Base-by-base conservation (phyloP, 495 filamentous ascomycete genomes). In the Achaetomiella virescens region DNA sequence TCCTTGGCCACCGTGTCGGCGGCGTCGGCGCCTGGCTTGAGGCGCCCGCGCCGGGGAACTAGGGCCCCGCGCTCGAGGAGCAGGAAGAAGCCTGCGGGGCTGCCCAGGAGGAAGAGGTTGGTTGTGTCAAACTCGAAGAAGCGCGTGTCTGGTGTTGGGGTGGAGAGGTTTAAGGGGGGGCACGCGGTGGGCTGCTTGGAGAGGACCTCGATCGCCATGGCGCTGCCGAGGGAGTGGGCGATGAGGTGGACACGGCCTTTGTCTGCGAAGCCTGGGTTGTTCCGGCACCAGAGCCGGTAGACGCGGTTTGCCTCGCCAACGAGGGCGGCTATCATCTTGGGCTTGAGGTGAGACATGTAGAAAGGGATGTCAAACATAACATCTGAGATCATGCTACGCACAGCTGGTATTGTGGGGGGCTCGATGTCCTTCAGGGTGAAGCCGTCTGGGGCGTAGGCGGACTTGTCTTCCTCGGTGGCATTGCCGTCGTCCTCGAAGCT, bases 341-440 rank as follows among this genome's bases (percentile, higher is more conserved):
- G 83, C 61, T 97, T 93, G 70, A 96, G 93, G 61, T 93, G 88
- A 1, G 91, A 96, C 58, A 98, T 82, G 70, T 97, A 98, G 62
- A 95, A 96, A 0, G 93, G 93, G 33, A 98, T 90, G 66, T 98
- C 93, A 6, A 96, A 83, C 89, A 98, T 95, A 52, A 98, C 90
- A 66, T 98, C 93, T 51, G 87, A 91, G 57, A 98, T 91, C 60
- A 98, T 78, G 59, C 86, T 88, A 10, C 93, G 84, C 0, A 98
- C 86, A 5, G 88, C 88, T 0, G 92, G 90, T 45, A 98, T 87
- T 0, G 90, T 89, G n/a, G 84, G 78, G 0, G 89, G 91, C 4
- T 93, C 96, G 59, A 98, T 96, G 66, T 97, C 91, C 58, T 89
- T 81, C 2, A 98, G 77, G 1, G 78, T 78, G 65, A 88, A 98